These are phyloP conservation scores for Arabis alpina DNA, from an alignment of 345 rosid genomes.

Conservation along the genomic window DNA sequence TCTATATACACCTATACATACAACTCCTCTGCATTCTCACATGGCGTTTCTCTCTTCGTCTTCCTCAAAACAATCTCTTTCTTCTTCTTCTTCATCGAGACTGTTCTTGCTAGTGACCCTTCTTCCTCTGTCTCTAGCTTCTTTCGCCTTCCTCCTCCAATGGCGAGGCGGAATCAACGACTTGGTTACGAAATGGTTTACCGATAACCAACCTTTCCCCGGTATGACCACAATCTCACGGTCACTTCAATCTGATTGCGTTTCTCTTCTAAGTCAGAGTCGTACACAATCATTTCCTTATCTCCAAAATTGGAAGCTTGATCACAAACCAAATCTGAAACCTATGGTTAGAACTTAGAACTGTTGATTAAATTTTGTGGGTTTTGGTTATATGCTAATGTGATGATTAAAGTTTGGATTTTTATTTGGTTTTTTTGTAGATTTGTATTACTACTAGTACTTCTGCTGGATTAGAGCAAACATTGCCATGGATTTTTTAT, in stretches of 20 bases:
- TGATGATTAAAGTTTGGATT: slow-evolving; percentile 2
- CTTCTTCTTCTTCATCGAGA: slow-evolving; percentile 49
- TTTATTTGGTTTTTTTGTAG: slow-evolving; percentile 51
- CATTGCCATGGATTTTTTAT: slow-evolving; percentile 83
- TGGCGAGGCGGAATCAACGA: slow-evolving; percentile 63
- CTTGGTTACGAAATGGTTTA: slow-evolving; percentile 49
- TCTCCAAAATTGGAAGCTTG: slow-evolving; percentile 62
- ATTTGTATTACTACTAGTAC: slow-evolving; percentile 86
- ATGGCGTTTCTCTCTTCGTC: slow-evolving; percentile 51
- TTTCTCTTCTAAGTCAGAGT: slow-evolving; percentile 63
- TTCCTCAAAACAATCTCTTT: slow-evolving; percentile 36
- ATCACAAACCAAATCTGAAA: slow-evolving; percentile 57
- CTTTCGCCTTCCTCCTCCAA: slow-evolving; percentile 69
- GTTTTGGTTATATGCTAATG: neutral
- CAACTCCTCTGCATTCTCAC: slow-evolving; percentile 15
- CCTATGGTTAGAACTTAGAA: slow-evolving; percentile 56
- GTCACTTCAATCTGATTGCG: slow-evolving; percentile 41
- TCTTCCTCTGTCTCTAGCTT: slow-evolving; percentile 60
- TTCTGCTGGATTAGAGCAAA: slow-evolving; percentile 93
- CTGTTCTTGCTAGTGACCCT: slow-evolving; percentile 56
- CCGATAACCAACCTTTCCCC: slow-evolving; percentile 53
- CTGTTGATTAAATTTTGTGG: neutral
- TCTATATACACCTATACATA: slow-evolving; percentile 2
- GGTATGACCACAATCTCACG: slow-evolving; percentile 44
- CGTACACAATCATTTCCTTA: slow-evolving; percentile 67